Percentiles rank a stretch among this genome's conserved stretches.
These are phyloP conservation scores for Pterocarpus macrocarpus DNA, from an alignment of 306 rosid genomes.

Conservation along the genomic window DNA sequence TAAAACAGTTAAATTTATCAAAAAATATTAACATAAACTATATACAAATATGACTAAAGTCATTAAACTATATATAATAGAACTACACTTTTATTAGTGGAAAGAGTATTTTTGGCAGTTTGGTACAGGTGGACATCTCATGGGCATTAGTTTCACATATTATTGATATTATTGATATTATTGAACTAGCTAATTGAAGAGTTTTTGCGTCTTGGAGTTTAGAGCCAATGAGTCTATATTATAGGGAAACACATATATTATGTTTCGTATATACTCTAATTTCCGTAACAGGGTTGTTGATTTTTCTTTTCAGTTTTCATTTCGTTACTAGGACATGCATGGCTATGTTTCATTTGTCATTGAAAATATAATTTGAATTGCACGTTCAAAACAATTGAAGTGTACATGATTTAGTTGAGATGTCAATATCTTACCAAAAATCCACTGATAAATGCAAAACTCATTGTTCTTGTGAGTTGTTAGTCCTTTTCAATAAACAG, in stretches of 20 bases:
- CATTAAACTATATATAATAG: too few species aligned
- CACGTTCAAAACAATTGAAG: background rate
- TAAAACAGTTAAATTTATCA: too few species aligned
- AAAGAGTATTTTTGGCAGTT: too few species aligned
- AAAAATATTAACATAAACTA: too few species aligned
- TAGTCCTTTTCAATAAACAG: background rate
- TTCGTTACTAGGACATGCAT: background rate
- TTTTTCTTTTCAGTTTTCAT: background rate
- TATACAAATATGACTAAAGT: too few species aligned
- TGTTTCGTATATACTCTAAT: background rate
- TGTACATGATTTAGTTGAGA: background rate
- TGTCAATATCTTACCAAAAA: constrained; percentile 28
- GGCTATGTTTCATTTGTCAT: background rate
- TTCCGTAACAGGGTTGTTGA: background rate
- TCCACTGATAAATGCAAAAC: constrained; percentile 5
- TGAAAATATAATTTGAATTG: background rate
- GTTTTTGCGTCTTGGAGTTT: background rate
- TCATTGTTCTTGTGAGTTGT: background rate
- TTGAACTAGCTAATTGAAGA: background rate
- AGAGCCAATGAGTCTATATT: background rate
- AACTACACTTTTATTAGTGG: too few species aligned
- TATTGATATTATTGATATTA: background rate
- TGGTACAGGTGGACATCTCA: too few species aligned
- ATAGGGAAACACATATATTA: background rate
- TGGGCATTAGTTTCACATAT: too few species aligned